Conservation (phyloP, 139 green algal species). For the Chlamydomonas applanata region DNA sequence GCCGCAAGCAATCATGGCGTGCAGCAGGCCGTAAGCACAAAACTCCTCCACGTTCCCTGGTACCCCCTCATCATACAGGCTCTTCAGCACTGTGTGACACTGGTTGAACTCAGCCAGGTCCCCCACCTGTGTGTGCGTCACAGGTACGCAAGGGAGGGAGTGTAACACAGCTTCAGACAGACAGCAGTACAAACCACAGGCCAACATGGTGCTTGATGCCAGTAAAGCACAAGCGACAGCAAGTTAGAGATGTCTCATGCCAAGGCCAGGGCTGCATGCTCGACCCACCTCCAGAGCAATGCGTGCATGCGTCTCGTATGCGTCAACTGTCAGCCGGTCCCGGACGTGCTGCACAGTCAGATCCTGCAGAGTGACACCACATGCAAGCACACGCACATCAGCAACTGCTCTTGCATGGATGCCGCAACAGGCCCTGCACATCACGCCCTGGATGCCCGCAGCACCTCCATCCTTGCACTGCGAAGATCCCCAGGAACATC, state of each 20-base stretch:
- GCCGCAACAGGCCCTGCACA: neutral
- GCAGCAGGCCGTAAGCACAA: constrained; percentile 67
- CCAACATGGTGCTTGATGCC: too few relatives aligned
- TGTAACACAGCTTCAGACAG: too few relatives aligned
- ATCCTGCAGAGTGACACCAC: constrained; percentile 44
- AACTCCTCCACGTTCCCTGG: constrained; percentile 57
- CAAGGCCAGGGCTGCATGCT: too few relatives aligned
- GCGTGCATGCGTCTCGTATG: constrained; percentile 22
- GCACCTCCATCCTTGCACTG: too few relatives aligned
- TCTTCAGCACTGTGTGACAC: constrained; percentile 59
- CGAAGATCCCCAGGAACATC: too few relatives aligned
- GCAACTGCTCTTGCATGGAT: neutral
- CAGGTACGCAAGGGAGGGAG: neutral
- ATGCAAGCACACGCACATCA: neutral
- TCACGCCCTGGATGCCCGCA: too few relatives aligned
- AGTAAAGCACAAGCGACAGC: too few relatives aligned
- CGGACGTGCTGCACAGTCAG: constrained; percentile 73
- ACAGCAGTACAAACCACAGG: too few relatives aligned
- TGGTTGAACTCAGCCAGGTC: constrained; percentile 80
- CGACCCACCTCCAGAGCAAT: constrained; percentile 22
- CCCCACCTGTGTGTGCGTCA: constrained; percentile 12
- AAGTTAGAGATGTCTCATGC: too few relatives aligned
- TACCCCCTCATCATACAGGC: constrained; percentile 59
- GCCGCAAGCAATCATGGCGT: constrained; percentile 27
- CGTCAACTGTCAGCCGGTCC: constrained; percentile 51